Conservation (phyloP, 352 stramenopile genomes). For the Globisporangium spinosum region DNA sequence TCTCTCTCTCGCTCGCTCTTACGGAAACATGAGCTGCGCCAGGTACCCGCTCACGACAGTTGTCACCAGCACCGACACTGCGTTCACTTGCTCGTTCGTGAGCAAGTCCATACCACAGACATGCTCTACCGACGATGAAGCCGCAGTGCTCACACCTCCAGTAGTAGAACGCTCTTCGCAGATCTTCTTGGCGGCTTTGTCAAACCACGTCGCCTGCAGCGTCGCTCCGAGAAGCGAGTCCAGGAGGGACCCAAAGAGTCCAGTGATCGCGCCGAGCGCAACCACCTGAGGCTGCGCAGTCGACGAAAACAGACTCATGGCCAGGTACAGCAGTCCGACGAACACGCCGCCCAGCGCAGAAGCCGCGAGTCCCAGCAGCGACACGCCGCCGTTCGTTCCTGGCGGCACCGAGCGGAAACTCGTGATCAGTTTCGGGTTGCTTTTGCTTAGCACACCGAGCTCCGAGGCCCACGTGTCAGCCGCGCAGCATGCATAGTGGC, state of each 20-base stretch:
- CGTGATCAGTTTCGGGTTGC: slow-evolving; percentile 85
- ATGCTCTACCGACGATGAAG: slow-evolving; percentile 9
- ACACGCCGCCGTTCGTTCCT: slow-evolving; percentile 94
- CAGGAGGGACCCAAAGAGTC: slow-evolving; percentile 70
- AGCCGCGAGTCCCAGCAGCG: slow-evolving; percentile 67
- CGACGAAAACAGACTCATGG: slow-evolving; percentile 30
- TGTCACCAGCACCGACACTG: slow-evolving; percentile 57
- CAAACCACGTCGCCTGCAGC: slow-evolving; percentile 74
- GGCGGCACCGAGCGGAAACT: slow-evolving; percentile 71
- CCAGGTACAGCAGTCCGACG: slow-evolving; percentile 76
- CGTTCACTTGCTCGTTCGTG: slow-evolving; percentile 76
- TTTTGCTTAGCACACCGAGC: slow-evolving; percentile 87
- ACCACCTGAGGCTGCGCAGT: slow-evolving; percentile 50
- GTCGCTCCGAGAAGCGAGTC: slow-evolving; percentile 85
- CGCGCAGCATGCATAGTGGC: slow-evolving; percentile 92
- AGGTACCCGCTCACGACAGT: slow-evolving; percentile 42
- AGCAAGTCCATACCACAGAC: slow-evolving; percentile 42
- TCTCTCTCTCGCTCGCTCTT: background rate
- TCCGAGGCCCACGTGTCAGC: slow-evolving; percentile 95
- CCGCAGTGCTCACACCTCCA: no score
- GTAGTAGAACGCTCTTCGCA: slow-evolving; percentile 29
- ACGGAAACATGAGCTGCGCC: slow-evolving; percentile 22
- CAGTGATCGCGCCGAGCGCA: slow-evolving; percentile 47
- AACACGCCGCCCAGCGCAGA: slow-evolving; percentile 85
- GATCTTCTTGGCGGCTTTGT: slow-evolving; percentile 50